Percentiles rank a stretch among this genome's conserved stretches.
Conservation (phyloP, 208 protist species). For the Crithidia expoeki region DNA sequence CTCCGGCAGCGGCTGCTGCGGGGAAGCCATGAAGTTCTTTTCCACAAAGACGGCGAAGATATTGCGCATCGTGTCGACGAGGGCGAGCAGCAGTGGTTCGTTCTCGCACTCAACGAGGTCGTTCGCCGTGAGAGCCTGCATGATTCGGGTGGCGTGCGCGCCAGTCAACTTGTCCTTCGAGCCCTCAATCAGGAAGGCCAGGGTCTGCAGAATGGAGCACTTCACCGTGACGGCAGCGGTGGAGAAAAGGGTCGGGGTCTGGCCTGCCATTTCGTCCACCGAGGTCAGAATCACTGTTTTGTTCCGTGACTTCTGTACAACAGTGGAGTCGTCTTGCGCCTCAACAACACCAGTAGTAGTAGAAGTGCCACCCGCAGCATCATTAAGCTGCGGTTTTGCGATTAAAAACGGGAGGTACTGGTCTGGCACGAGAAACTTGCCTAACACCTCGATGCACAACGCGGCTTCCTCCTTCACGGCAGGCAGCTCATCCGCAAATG, state of each 20-base stretch:
- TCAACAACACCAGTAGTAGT: neutral
- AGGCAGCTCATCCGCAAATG: slow-evolving; percentile 75
- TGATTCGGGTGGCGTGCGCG: slow-evolving; percentile 63
- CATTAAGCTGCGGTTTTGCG: slow-evolving; percentile 40
- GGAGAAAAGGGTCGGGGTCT: slow-evolving; percentile 79
- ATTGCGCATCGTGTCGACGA: slow-evolving; percentile 53
- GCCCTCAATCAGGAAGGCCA: slow-evolving; percentile 71
- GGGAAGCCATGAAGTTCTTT: slow-evolving; percentile 62
- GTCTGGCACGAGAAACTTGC: slow-evolving; percentile 88
- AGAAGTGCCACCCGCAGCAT: neutral
- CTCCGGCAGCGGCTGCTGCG: slow-evolving; percentile 55
- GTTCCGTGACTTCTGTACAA: slow-evolving; percentile 51
- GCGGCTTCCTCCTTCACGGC: slow-evolving; percentile 71
- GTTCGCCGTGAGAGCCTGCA: slow-evolving; percentile 58
- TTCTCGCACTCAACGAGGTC: slow-evolving; percentile 76
- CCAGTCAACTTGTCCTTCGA: slow-evolving; percentile 65
- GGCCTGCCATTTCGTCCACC: slow-evolving; percentile 25
- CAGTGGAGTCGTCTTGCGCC: slow-evolving; percentile 38
- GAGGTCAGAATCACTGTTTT: slow-evolving; percentile 74
- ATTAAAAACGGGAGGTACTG: slow-evolving; percentile 91
- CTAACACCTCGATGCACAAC: slow-evolving; percentile 80
- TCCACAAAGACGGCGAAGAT: slow-evolving; percentile 50
- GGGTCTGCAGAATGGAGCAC: slow-evolving; percentile 72
- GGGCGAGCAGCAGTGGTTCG: slow-evolving; percentile 64
- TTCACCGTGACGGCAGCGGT: slow-evolving; percentile 79